phyloP scores from a whole-genome alignment of 106 monocot species.

The Dendrobium catenatum region DNA sequence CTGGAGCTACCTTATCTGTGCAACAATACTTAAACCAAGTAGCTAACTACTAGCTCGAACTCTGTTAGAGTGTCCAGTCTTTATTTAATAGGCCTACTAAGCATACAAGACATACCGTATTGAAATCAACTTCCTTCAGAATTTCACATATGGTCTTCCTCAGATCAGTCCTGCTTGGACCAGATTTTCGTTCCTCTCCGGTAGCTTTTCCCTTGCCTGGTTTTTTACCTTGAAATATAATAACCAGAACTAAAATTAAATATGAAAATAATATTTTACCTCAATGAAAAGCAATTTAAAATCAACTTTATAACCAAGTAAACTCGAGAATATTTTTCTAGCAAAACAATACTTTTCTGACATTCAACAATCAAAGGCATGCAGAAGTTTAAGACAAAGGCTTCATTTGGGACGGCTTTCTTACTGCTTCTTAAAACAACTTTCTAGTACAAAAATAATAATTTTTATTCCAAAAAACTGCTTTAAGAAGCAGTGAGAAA shows the following conservation, averaged over 20 bases:
- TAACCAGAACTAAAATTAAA: neutral
- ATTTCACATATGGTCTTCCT: constrained; percentile 70
- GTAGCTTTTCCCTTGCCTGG: constrained; percentile 27
- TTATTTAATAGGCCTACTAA: neutral
- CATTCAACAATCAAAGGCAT: neutral
- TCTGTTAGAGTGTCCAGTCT: too few species aligned
- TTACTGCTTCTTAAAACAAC: too few species aligned
- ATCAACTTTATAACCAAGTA: too few species aligned
- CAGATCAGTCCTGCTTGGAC: constrained; percentile 62
- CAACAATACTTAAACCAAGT: too few species aligned
- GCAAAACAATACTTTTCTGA: neutral
- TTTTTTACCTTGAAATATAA: constrained; percentile 38
- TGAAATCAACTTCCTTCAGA: constrained; percentile 86
- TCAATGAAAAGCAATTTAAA: neutral
- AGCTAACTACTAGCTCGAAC: too few species aligned
- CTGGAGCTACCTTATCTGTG: too few species aligned
- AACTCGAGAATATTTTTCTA: neutral
- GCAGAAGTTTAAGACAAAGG: neutral
- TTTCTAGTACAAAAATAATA: too few species aligned
- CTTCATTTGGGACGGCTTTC: too few species aligned
- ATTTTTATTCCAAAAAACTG: too few species aligned
- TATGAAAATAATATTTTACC: too few species aligned
- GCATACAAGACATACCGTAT: constrained; percentile 30
- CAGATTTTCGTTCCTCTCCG: constrained; percentile 25
- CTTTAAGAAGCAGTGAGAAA: too few species aligned